Conservation (phyloP, 192 early-diverging fungal species). For the Kappamyces sp. region DNA sequence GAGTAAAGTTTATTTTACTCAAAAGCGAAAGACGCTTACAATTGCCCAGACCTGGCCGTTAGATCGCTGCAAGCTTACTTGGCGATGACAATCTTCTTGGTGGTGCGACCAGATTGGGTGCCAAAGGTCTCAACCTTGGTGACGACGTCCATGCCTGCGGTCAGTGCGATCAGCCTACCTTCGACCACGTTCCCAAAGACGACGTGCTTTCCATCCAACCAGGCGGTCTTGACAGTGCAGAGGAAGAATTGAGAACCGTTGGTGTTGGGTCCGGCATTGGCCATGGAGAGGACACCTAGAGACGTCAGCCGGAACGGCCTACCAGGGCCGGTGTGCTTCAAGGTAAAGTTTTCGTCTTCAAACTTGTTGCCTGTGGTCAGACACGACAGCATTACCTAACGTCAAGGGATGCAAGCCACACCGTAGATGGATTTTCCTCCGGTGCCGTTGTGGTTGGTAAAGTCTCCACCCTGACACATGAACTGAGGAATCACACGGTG, state of each 20-base stretch:
- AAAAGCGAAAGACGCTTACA: neutral
- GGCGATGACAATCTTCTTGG: slow-evolving; percentile 57
- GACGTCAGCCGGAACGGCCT: neutral
- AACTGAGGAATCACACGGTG: slow-evolving; percentile 76
- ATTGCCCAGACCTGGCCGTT: slow-evolving; percentile 42
- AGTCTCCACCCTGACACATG: slow-evolving; percentile 79
- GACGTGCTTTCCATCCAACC: slow-evolving; percentile 57
- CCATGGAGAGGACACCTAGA: slow-evolving; percentile 46
- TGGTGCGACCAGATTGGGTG: slow-evolving; percentile 58
- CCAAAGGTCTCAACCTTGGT: slow-evolving; percentile 63
- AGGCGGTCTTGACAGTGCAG: slow-evolving; percentile 75
- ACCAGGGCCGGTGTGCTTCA: slow-evolving; percentile 65
- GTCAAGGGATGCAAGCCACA: no score
- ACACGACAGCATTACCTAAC: no score
- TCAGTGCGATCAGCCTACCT: neutral
- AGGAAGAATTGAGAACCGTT: slow-evolving; percentile 93
- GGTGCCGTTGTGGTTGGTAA: slow-evolving; percentile 78
- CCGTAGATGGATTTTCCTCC: slow-evolving; percentile 75
- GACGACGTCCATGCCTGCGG: slow-evolving; percentile 54
- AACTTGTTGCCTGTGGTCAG: slow-evolving; percentile 62
- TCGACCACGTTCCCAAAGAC: slow-evolving; percentile 49
- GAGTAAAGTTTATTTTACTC: no score
- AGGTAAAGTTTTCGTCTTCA: slow-evolving; percentile 85
- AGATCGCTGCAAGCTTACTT: slow-evolving; percentile 8
- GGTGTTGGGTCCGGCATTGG: slow-evolving; percentile 57